Base-by-base conservation (phyloP, 306 rosid genomes). In the Sechiopsis laciniata region DNA sequence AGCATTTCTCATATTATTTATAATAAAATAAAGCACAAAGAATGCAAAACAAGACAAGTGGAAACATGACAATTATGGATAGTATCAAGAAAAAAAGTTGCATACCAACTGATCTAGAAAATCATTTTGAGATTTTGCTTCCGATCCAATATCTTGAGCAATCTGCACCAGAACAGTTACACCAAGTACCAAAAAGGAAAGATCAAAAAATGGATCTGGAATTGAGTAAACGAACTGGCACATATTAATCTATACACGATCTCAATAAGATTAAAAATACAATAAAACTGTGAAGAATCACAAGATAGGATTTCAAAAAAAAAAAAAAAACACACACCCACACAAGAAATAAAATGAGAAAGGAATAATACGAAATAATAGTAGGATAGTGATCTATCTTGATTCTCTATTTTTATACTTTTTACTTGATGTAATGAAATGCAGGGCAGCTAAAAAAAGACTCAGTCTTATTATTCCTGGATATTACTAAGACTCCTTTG, bases 71-170 rank as follows among this genome's bases (percentile, higher is more conserved):
- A 59, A 71, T 46, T 45, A 81, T 48, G 40, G 50, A 68, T 19
- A 73, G 71, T 50, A 67, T 60, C 7, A 68, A 17, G 12, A 64
- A 21, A 10, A 13, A 35, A 57, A 80, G 53, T 62, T 40, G 20
- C 14, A 35, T 87, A 90, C 98, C 98, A 94, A 83, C 77, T 83
- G 82, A 82, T 79, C 85, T 61, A 94, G 83, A 83, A 94, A 87
- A 73, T 84, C 87, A 52, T 82, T 85, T 63, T 94, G 90, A 63
- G 55, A 79, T 69, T 75, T 94, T 48, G 87, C 95, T 86, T 89
- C 97, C 37, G 86, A 68, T 17, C 91, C 92, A 40, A 94, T 94
- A 65, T 87, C 96, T 77, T 89, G 85, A 54, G 98, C 98, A 75
- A 94, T 93, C 98, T 94, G 92, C 83, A 74, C 19, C 76, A 78